phyloP scores from a whole-genome alignment of 2,329 filamentous ascomycete species.

The Macrophomina phaseolina region DNA sequence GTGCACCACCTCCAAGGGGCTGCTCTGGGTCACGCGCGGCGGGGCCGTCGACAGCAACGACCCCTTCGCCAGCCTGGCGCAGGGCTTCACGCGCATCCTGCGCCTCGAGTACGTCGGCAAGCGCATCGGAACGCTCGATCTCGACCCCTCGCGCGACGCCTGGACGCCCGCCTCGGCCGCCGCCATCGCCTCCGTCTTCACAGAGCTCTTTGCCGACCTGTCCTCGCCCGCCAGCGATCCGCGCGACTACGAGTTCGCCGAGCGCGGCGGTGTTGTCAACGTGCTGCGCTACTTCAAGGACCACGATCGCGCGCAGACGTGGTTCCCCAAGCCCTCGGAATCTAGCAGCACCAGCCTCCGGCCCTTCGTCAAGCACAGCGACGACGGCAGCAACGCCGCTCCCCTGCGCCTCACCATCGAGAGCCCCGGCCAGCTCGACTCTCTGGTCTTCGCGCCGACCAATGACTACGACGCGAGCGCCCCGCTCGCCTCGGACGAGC shows the following conservation, averaged over 20 bases:
- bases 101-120: not conserved
- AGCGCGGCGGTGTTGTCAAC: not conserved
- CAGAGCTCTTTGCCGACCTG: not conserved
- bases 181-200: not conserved
- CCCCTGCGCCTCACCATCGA: not conserved
- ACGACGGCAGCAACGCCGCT: not conserved
- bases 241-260: slow-evolving; percentile 1
- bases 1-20: not conserved
- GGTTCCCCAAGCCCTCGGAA: not conserved
- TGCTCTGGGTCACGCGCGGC: slow-evolving; percentile 7
- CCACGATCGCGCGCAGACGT: not conserved
- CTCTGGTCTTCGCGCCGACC: not conserved
- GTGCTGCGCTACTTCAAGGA: not conserved
- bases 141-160: not conserved
- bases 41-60: not conserved
- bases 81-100: slow-evolving; percentile 2
- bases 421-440: not conserved
- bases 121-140: slow-evolving; percentile 4
- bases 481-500: not conserved
- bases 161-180: not conserved
- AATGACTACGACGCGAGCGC: not conserved
- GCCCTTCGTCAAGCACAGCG: not conserved
- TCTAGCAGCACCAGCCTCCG: not conserved
- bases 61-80: not conserved
- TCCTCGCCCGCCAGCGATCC: not conserved